phyloP scores from a whole-genome alignment of 2,329 filamentous ascomycete species.

The Ophiosphaerella narmari region DNA sequence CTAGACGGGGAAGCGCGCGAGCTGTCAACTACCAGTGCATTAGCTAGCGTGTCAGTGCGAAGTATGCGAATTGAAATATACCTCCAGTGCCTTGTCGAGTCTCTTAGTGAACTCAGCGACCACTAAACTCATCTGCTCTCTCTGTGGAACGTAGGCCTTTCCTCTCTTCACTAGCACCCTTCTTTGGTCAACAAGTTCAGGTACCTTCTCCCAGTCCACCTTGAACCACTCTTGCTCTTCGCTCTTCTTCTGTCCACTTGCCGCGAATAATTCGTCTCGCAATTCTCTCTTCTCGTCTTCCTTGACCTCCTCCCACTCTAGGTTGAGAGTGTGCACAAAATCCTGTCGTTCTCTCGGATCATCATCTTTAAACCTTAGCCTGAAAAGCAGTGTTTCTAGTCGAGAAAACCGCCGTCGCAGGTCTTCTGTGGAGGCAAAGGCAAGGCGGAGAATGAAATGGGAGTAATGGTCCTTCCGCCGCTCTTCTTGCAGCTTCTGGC shows the following conservation, averaged over 20 bases:
- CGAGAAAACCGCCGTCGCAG: constrained; percentile 82
- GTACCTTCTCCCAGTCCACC: constrained; percentile 92
- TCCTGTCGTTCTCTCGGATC: constrained; percentile 71
- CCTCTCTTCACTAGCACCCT: constrained; percentile 75
- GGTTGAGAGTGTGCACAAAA: constrained; percentile 76
- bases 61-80: constrained; percentile 45
- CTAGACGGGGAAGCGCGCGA: constrained; percentile 86
- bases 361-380: constrained; percentile 78
- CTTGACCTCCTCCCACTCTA: constrained; percentile 82
- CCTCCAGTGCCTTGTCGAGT: constrained; percentile 82
- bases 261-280: constrained; percentile 60
- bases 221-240: constrained; percentile 95
- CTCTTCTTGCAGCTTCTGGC: constrained; percentile 66
- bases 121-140: constrained; percentile 88
- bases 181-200: constrained; percentile 80
- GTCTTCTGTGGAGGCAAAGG: constrained; percentile 90
- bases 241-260: constrained; percentile 56
- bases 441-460: constrained; percentile 93
- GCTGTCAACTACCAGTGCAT: constrained; percentile 69
- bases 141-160: constrained; percentile 87
- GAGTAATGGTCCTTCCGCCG: constrained; percentile 96
- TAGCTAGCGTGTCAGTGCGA: not conserved
- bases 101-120: constrained; percentile 81
- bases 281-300: constrained; percentile 79
- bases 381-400: constrained; percentile 88